Base-by-base conservation (phyloP, 306 rosid genomes). In the Lupinus albus region DNA sequence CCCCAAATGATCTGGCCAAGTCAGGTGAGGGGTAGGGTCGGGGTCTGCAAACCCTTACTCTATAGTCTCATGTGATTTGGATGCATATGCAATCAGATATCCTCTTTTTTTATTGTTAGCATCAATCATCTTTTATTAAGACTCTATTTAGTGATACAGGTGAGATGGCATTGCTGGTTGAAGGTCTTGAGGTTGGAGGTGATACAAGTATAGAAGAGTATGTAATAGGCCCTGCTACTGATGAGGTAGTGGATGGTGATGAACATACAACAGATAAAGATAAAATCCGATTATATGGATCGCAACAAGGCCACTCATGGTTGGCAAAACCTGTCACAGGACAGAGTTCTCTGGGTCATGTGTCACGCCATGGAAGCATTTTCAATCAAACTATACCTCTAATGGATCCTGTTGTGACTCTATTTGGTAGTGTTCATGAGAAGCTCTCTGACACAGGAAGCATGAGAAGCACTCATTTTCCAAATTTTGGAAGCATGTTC, bases 311-410 rank as follows among this genome's bases (percentile, higher is more conserved):
- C 52, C 92, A 86, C 68, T 86, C 95, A 20, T 91, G 97, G 97
- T 79, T 88, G 72, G 97, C 95, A 76, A 88, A 81, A 79, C 97
- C 97, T 71, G 87, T 81, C 61, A 74, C 80, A 9, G 85, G 95
- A 70, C 95, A 81, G 75, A 85, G 95, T 74, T 84, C 97, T 71
- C 70, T 91, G 10, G 84, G 64, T 4, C 90, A 86, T 6, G 86
- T 78, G n/a, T 88, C 97, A 41, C 97, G 97, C 64, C 97, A 91
- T 69, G 97, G 97, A 78, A 91, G 92, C 87, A 18, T 25, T 4
- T 0, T 4, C 30, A 25, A 25, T 25, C 30, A 25, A 25, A 25
- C 4, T 4, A 18, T 82, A 71, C 67, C 91, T 71, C 80, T 89
- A 44, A 88, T 88, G 88, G 97, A 91, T 73, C 97, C 83, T 42